phyloP scores from a whole-genome alignment of 2,329 filamentous ascomycete species.

The Fusarium chuoi region DNA sequence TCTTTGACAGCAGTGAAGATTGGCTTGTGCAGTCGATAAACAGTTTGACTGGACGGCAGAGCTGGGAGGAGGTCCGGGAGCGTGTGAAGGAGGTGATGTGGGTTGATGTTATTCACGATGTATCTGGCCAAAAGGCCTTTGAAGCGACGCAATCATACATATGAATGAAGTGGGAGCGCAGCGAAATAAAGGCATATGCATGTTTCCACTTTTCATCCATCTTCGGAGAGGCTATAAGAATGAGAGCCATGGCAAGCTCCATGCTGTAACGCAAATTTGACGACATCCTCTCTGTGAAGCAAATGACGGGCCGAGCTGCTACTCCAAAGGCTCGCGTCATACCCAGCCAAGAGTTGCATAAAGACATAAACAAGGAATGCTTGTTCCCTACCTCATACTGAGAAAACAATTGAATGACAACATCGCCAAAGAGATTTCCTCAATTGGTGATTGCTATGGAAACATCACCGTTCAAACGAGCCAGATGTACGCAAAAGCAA shows the following conservation, averaged over 20 bases:
- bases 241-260: not conserved
- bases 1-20: conserved; percentile 31
- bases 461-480: not conserved
- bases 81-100: conserved; percentile 40
- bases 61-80: conserved; percentile 39
- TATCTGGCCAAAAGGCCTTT: conserved; percentile 14
- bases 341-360: not conserved
- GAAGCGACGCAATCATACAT: not conserved
- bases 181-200: not conserved
- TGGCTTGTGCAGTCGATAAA: conserved; percentile 40
- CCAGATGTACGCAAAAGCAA: not conserved
- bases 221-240: no score
- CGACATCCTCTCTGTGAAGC: not conserved
- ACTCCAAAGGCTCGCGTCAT: not conserved
- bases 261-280: no score
- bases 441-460: not conserved
- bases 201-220: no score
- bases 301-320: not conserved
- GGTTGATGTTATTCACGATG: conserved; percentile 43
- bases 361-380: rapidly evolving
- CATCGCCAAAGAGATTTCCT: not conserved
- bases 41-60: conserved; percentile 12
- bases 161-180: not conserved
- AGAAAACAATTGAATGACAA: not conserved
- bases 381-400: no score